A percentile compares a stretch with the other conserved stretches of the same genome.
Conservation (phyloP, 1,284 basidiomycete species). For the Boletus sp. region DNA sequence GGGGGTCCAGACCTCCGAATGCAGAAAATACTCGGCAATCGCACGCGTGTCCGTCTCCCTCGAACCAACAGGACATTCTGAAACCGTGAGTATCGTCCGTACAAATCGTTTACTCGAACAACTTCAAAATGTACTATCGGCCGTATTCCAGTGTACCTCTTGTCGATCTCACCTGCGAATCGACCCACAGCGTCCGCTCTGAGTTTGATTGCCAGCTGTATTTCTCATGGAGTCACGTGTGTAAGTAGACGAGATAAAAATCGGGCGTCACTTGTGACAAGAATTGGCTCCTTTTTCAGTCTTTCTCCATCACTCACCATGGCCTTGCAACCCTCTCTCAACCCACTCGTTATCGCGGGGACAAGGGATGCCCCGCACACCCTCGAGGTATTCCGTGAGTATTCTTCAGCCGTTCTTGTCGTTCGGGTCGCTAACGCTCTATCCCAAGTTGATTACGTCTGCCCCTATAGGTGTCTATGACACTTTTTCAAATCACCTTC, state of each 20-base stretch:
- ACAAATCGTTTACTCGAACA: too few relatives aligned
- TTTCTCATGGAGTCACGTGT: slow-evolving; percentile 15
- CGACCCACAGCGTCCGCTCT: too few relatives aligned
- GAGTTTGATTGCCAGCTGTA: too few relatives aligned
- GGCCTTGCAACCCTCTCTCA: slow-evolving; percentile 83
- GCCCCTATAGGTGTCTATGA: slow-evolving; percentile 71
- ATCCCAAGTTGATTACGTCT: slow-evolving; percentile 79
- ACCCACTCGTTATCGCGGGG: slow-evolving; percentile 75
- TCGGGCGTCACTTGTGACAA: slow-evolving; percentile 2
- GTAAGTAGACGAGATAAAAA: not conserved
- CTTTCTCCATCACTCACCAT: slow-evolving; percentile 44
- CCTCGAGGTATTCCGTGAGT: slow-evolving; percentile 80
- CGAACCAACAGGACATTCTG: too few relatives aligned
- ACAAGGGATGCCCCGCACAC: slow-evolving; percentile 72
- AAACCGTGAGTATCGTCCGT: too few relatives aligned
- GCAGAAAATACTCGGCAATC: too few relatives aligned
- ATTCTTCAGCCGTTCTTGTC: not conserved
- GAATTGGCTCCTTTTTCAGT: not conserved
- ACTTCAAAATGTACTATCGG: too few relatives aligned
- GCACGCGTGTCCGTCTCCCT: too few relatives aligned
- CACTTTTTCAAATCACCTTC: not conserved
- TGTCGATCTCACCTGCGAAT: too few relatives aligned
- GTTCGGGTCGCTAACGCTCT: not conserved
- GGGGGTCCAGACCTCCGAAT: too few relatives aligned
- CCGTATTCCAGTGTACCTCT: too few relatives aligned